Evolutionary conservation across 352 stramenopile species (phyloP), one percentile per base, ranked within the genome.

Genomic region (Phytophthora palmivora): DNA sequence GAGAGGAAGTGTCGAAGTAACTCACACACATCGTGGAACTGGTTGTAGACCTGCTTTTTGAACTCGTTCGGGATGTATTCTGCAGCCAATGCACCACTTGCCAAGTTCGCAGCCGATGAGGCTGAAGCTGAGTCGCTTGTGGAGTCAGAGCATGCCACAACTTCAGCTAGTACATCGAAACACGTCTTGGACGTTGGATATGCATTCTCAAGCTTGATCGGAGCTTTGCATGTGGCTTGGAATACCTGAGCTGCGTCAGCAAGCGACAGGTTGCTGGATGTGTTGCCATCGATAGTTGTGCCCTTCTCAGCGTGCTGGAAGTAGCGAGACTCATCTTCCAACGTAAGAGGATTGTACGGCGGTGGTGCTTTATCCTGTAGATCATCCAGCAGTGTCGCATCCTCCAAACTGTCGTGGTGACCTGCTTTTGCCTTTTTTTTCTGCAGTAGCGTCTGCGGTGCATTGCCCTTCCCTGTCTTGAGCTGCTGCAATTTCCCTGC

Each of bases 31-130:
- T 94, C 84, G 66, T 94, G 85, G 58, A 94, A 94, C 51, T 93
- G 84, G 42, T 84, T 87, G 79, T 91, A 92, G 36, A 96, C 73
- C 48, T 92, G 81, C 59, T 92, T 92, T 69, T 94, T 94, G 64
- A 94, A 94, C 38, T 96, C 84, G 36, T 79, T 91, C 28, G 85
- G 85, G 55, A 94, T 94, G 45, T 78, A 90, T 42, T 91, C 82
- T 5, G 85, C 82, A 1, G 82, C 79, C 46, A 88, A 70, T 1
- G 78, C 78, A 10, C 82, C 82, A 30, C 72, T 80, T 15, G 75
- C 71, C 12, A 89, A 56, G 41, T 75, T 84, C 16, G 77, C 60
- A 33, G 74, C 67, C 6, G 78, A 87, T 7, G 78, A 87, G 9
- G 78, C 76, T 24, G 79, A 84, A 18, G 77, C 73, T 15, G 78